phyloP scores from a whole-genome alignment of 1,284 basidiomycete species.

The Taiwanofungus camphoratus region DNA sequence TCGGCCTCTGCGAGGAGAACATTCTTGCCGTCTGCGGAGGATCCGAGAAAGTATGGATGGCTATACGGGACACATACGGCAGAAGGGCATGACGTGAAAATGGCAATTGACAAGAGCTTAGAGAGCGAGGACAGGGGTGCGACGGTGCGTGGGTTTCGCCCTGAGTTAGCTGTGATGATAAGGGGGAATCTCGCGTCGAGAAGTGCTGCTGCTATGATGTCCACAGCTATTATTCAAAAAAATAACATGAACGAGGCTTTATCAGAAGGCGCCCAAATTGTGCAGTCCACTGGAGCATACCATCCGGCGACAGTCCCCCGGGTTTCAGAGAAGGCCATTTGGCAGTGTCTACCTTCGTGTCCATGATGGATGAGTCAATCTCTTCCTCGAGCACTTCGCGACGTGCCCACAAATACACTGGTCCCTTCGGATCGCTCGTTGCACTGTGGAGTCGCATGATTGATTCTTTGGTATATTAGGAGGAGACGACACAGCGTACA shows the following conservation, averaged over 20 bases:
- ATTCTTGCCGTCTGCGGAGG: slow-evolving; percentile 42
- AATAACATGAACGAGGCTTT: too few species aligned
- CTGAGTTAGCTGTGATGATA: slow-evolving; percentile 59
- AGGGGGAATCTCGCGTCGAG: slow-evolving; percentile 47
- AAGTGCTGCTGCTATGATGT: slow-evolving; percentile 43
- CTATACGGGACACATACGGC: slow-evolving; percentile 52
- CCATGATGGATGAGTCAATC: slow-evolving; percentile 38
- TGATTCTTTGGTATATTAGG: neutral
- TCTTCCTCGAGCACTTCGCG: slow-evolving; percentile 67
- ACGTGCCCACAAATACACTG: slow-evolving; percentile 69
- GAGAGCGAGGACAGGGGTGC: slow-evolving; percentile 43
- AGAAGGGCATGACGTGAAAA: slow-evolving; percentile 48
- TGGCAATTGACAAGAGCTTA: slow-evolving; percentile 45
- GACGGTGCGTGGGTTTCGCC: slow-evolving; percentile 48
- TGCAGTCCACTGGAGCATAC: too few species aligned
- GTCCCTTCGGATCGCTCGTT: slow-evolving; percentile 60
- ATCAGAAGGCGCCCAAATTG: too few species aligned
- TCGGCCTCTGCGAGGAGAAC: slow-evolving; percentile 49
- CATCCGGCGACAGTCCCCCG: slow-evolving; percentile 39
- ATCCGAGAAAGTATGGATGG: slow-evolving; percentile 48
- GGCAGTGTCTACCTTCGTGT: too few species aligned
- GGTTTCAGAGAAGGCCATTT: slow-evolving; percentile 50
- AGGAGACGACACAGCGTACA: slow-evolving; percentile 34
- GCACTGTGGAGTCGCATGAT: slow-evolving; percentile 44
- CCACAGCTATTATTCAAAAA: slow-evolving; percentile 40